Evolutionary conservation across 805 yeast species (phyloP).

Genomic region (Metschnikowia gruessii): DNA sequence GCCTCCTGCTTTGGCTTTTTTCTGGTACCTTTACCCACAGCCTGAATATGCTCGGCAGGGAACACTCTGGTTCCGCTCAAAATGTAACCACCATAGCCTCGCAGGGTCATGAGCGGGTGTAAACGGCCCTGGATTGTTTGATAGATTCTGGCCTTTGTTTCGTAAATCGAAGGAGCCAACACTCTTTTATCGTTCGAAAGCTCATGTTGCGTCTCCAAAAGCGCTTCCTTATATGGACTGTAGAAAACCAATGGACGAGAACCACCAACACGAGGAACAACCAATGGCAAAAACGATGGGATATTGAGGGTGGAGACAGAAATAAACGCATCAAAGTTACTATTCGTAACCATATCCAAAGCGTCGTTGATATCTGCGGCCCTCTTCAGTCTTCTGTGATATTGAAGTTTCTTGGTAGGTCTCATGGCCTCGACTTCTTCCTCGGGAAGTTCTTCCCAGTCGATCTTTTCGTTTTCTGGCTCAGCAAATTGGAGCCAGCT

Average conservation of each 20-base stretch:
- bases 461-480: slow-evolving; percentile 60
- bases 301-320: slow-evolving; percentile 71
- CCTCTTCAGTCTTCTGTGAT: slow-evolving; percentile 61
- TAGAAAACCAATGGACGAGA: slow-evolving; percentile 85
- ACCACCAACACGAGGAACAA: slow-evolving; percentile 70
- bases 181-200: slow-evolving; percentile 65
- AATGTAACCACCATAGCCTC: slow-evolving; percentile 89
- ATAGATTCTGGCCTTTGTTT: slow-evolving; percentile 78
- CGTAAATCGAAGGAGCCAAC: slow-evolving; percentile 78
- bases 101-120: slow-evolving; percentile 93
- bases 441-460: slow-evolving; percentile 45
- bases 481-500: slow-evolving; percentile 79
- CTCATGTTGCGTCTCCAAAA: slow-evolving; percentile 71
- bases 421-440: slow-evolving; percentile 56
- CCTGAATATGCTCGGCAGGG: slow-evolving; percentile 62
- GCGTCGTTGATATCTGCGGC: slow-evolving; percentile 49
- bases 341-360: slow-evolving; percentile 47
- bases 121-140: slow-evolving; percentile 93
- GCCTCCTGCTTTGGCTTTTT: slow-evolving; percentile 31
- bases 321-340: slow-evolving; percentile 72
- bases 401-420: slow-evolving; percentile 60
- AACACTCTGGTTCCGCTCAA: slow-evolving; percentile 75
- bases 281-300: slow-evolving; percentile 56
- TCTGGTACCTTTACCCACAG: slow-evolving; percentile 63
- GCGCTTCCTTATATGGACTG: slow-evolving; percentile 73